phyloP scores from a whole-genome alignment of 2,329 filamentous ascomycete species.

The Trichoderma pleuroti region DNA sequence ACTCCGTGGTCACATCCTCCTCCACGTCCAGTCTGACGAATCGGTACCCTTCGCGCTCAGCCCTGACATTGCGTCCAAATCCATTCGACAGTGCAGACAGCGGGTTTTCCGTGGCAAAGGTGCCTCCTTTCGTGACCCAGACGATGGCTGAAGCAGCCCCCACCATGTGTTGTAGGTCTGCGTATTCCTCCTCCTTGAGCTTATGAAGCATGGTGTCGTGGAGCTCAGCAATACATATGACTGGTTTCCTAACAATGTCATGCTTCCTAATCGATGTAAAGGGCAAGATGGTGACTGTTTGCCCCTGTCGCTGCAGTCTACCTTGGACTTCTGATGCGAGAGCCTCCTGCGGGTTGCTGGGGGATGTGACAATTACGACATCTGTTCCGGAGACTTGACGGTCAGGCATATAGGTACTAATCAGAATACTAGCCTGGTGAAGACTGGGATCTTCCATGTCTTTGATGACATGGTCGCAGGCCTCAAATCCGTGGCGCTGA shows the following conservation, averaged over 20 bases:
- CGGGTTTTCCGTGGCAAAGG: background rate
- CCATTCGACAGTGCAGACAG: background rate
- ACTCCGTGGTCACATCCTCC: background rate
- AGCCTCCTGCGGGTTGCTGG: background rate
- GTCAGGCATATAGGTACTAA: background rate
- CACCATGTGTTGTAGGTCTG: background rate
- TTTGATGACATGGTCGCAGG: background rate
- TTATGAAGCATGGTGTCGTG: background rate
- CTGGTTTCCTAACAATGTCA: background rate
- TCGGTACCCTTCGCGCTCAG: background rate
- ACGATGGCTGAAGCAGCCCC: background rate
- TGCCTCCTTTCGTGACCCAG: background rate
- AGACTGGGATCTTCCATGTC: background rate
- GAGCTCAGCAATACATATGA: background rate
- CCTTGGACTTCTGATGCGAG: background rate
- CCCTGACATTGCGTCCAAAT: background rate
- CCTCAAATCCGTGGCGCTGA: background rate
- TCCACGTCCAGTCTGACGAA: background rate
- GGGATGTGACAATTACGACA: background rate
- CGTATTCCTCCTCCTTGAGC: background rate
- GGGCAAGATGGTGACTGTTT: background rate
- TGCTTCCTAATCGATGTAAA: background rate
- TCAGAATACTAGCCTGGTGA: background rate
- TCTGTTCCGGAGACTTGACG: background rate
- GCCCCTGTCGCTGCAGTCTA: background rate